A percentile compares a stretch with the other conserved stretches of the same genome.
Evolutionary conservation across 2,329 filamentous ascomycete species (phyloP).

Genomic region (Zasmidium angulare): DNA sequence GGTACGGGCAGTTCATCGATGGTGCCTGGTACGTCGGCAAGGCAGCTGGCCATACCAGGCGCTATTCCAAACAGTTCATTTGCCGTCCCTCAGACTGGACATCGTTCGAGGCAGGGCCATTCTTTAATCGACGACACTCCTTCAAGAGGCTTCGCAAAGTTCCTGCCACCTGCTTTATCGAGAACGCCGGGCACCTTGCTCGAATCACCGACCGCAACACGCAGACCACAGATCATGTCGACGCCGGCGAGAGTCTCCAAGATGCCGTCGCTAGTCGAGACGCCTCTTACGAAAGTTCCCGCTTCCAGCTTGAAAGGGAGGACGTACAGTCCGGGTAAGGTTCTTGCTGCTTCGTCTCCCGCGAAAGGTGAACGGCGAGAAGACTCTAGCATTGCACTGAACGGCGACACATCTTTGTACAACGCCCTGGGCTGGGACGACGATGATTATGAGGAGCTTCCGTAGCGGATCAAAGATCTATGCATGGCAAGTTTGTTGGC

Average conservation of each 20-base stretch:
- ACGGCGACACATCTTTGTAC: slow-evolving; percentile 35
- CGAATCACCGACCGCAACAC: slow-evolving; percentile 25
- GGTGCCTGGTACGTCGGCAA: slow-evolving; percentile 43
- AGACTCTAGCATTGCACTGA: slow-evolving; percentile 9
- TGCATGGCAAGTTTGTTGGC: neutral
- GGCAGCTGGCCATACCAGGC: slow-evolving; percentile 25
- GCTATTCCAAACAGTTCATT: slow-evolving; percentile 20
- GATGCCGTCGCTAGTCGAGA: slow-evolving; percentile 20
- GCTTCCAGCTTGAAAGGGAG: neutral
- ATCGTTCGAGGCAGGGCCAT: slow-evolving; percentile 18
- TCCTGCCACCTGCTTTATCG: slow-evolving; percentile 25
- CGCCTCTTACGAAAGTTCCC: slow-evolving; percentile 6
- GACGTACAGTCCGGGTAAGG: slow-evolving; percentile 10
- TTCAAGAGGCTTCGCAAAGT: slow-evolving; percentile 39
- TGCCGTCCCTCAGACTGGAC: slow-evolving; percentile 33
- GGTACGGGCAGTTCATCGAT: slow-evolving; percentile 32
- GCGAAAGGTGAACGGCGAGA: slow-evolving; percentile 6
- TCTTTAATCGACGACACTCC: slow-evolving; percentile 43
- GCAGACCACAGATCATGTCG: slow-evolving; percentile 12
- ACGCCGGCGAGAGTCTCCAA: slow-evolving; percentile 18
- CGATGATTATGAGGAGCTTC: slow-evolving; percentile 40
- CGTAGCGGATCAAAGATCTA: slow-evolving; percentile 17
- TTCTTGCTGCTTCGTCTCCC: slow-evolving; percentile 2
- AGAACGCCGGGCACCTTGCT: slow-evolving; percentile 21
- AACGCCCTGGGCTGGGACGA: slow-evolving; percentile 49